Conservation (phyloP, 2,329 filamentous ascomycete species). For the Ascosphaera apis region DNA sequence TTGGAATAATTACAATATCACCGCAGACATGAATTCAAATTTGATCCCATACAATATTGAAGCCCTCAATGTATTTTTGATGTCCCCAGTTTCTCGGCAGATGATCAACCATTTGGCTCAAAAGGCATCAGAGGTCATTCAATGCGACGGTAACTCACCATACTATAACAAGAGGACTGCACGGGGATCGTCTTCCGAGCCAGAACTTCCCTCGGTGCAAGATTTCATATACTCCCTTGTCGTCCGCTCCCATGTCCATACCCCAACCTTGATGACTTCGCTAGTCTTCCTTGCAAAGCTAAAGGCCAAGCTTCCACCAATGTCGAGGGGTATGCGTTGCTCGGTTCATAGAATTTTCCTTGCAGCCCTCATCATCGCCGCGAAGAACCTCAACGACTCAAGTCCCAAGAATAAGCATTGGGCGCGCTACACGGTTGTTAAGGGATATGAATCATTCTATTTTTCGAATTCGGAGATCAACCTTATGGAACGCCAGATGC, state of each 20-base stretch:
- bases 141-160: constrained; percentile 27
- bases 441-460: constrained; percentile 52
- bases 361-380: constrained; percentile 39
- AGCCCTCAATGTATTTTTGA: constrained; percentile 25
- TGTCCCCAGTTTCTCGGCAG: constrained; percentile 22
- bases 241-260: constrained; percentile 82
- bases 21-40: neutral
- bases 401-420: constrained; percentile 99
- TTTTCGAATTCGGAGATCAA: constrained; percentile 94
- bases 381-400: constrained; percentile 96
- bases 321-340: constrained; percentile 89
- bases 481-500: constrained; percentile 96
- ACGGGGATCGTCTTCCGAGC: constrained; percentile 15
- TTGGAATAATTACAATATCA: neutral
- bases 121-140: constrained; percentile 25
- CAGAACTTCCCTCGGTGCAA: constrained; percentile 53
- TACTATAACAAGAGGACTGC: constrained; percentile 24
- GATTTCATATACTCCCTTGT: constrained; percentile 84
- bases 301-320: constrained; percentile 64
- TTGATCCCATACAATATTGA: constrained; percentile 14
- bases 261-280: constrained; percentile 90
- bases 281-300: constrained; percentile 80
- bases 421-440: constrained; percentile 74
- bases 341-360: constrained; percentile 97
- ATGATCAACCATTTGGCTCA: constrained; percentile 25